Percentiles rank a stretch among this genome's conserved stretches.
Evolutionary conservation across 2,329 filamentous ascomycete genomes (phyloP).

Genomic region (Canariomyces notabilis): DNA sequence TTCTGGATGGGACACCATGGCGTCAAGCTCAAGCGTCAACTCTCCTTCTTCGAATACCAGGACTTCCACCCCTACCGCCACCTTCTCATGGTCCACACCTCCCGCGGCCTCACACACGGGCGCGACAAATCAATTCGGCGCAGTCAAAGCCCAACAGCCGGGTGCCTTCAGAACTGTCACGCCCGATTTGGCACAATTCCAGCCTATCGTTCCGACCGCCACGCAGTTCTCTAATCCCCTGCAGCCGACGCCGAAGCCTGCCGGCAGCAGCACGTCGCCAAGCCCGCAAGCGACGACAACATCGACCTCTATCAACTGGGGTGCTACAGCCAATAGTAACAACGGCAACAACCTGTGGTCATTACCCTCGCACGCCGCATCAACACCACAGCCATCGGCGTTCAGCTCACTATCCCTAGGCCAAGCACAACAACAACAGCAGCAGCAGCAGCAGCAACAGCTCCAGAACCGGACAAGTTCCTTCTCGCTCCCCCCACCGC

Average conservation of each 20-base stretch:
- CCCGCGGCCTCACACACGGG: conserved; percentile 20
- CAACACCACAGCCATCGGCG: conserved; percentile 32
- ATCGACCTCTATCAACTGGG: conserved; percentile 48
- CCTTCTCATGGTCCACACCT: conserved; percentile 63
- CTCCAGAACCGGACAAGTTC: conserved; percentile 38
- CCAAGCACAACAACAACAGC: conserved; percentile 37
- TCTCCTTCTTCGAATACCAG: conserved; percentile 31
- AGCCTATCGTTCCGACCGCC: conserved; percentile 50
- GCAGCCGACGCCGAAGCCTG: conserved; percentile 35
- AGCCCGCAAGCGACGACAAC: conserved; percentile 20
- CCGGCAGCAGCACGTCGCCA: conserved; percentile 15
- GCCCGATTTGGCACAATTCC: conserved; percentile 52
- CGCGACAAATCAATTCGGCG: conserved; percentile 27
- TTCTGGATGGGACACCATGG: conserved; percentile 46
- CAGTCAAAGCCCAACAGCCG: conserved; percentile 35
- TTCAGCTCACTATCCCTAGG: conserved; percentile 42
- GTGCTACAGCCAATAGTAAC: conserved; percentile 34
- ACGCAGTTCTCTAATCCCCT: conserved; percentile 61
- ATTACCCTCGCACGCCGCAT: conserved; percentile 32
- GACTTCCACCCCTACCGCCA: conserved; percentile 39
- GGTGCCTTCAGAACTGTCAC: conserved; percentile 51
- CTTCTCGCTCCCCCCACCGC: conserved; percentile 55
- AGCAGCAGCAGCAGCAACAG: conserved; percentile 36
- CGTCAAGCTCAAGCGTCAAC: conserved; percentile 30
- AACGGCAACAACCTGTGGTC: conserved; percentile 43